phyloP scores from a whole-genome alignment of 768 basidiomycete genomes.

The Russula virescens region DNA sequence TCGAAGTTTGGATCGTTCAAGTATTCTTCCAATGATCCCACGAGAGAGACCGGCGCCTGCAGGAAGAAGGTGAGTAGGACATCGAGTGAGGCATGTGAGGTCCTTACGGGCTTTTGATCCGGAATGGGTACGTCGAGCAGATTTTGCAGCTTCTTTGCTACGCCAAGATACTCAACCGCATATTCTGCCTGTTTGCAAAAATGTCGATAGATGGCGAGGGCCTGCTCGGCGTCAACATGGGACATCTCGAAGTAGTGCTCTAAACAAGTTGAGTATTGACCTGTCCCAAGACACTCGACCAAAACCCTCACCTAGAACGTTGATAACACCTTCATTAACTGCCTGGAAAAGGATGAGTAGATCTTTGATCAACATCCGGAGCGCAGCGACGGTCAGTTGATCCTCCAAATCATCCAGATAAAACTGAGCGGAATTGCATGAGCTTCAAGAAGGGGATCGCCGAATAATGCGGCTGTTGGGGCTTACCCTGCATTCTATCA shows the following conservation, averaged over 20 bases:
- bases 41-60: constrained; percentile 93
- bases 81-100: neutral
- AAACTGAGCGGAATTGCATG: constrained; percentile 48
- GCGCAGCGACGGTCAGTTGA: constrained; percentile 79
- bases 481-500: constrained; percentile 83
- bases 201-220: constrained; percentile 82
- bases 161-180: constrained; percentile 87
- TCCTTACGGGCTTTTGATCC: constrained; percentile 46
- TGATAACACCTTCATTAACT: constrained; percentile 90
- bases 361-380: constrained; percentile 94
- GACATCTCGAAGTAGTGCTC: constrained; percentile 99
- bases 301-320: constrained; percentile 57
- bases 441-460: neutral
- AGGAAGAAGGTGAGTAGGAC: neutral
- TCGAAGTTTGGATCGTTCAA: constrained; percentile 96
- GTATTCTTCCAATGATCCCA: constrained; percentile 90
- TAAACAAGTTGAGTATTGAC: constrained; percentile 25
- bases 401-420: constrained; percentile 92
- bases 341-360: constrained; percentile 93
- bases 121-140: constrained; percentile 91
- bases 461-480: constrained; percentile 16
- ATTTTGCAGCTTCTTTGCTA: constrained; percentile 91
- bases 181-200: constrained; percentile 92
- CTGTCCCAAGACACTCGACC: constrained; percentile 30
- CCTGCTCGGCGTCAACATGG: constrained; percentile 79